Evolutionary conservation across 2,329 filamentous ascomycete species (phyloP), one percentile per base, ranked within the genome.

Genomic region (Epichloe aotearoae): DNA sequence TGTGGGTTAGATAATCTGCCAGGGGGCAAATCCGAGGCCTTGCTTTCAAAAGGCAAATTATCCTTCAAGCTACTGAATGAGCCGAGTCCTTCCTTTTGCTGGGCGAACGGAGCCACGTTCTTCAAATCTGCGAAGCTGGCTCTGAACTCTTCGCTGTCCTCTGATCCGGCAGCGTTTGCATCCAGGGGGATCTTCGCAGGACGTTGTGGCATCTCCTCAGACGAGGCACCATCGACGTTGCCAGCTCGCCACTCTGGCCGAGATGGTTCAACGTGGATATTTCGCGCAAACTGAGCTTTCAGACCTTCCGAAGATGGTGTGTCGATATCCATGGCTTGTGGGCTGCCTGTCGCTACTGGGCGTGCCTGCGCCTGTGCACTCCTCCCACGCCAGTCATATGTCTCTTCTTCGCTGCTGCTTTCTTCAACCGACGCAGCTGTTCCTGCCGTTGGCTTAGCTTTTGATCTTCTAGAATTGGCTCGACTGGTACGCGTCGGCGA

Each of bases 291-390:
- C 23, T 55, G 38, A 45, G 55, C 54, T 14, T 53, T 53, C 10
- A 40, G 59, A 49, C 55, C 66, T 59, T 41, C 46, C 4, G 52
- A 56, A 37, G 59, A 64, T 47, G 78, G 76, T 4, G 75, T 72
- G 57, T 84, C 80, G 47, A 84, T 82, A 55, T 84, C 80, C 80
- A 84, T 84, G 14, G 79, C 77, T 52, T 74, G 77, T 3, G 78
- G 75, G 54, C 74, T 79, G 37, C 69, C 69, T 11, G 63, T 61
- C 19, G 56, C 54, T 5, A 54, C 51, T 1, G 49, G 17, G 3
- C 37, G 43, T 3, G 62, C 58, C 26, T 61, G 60, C 12, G 58
- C 52, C 37, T 65, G 61, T 5, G 60, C 54, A 46, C 67, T 66
- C 50, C 66, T 61, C 43, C 66, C 64, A 39, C 61, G 54, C 66